Evolutionary conservation across 2,329 filamentous ascomycete genomes (phyloP), one percentile per base, ranked within the genome.

Genomic region (Ceratocystis albifundus): DNA sequence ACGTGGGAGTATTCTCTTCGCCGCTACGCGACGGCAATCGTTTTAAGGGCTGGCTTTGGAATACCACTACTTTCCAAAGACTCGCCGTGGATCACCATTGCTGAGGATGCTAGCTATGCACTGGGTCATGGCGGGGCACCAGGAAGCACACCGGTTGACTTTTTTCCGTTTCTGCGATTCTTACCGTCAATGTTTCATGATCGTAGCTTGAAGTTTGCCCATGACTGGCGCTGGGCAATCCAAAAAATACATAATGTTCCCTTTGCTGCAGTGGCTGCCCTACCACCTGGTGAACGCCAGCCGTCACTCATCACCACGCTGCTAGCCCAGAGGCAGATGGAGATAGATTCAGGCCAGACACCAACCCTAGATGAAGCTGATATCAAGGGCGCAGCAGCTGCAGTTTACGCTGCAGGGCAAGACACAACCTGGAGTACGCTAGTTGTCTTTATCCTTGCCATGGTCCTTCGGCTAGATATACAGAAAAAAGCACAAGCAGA

Each of bases 381-480:
- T 55, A 72, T 77, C 36, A 77, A 77, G 0, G 79, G 79, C 50
- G 73, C 76, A 0, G 76, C 77, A 0, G 79, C 78, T 1, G 76
- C 76, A 1, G 75, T 79, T 0, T 80, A 80, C 32, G 79, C 77
- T 0, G 77, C 77, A 0, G 77, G 77, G 0, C 76, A 78, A 0
- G 77, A 78, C 68, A 78, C 77, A 0, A 76, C 77, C 69, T 70
- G 74, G 76, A 74, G 74, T 59, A 77, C 76, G 0, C 68, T 78
- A 50, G 70, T 78, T 4, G 73, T 77, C 6, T 78, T 81, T 20
- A 77, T 83, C 28, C 76, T 80, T 25, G 76, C 76, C 68, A 75
- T 78, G 71, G 71, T 77, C 20, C 71, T 76, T 12, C 72, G 77
- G 68, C 79, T 77, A 0, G 73, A 74, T 2, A 72, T 81, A 0